Base-by-base conservation (phyloP, 2,329 filamentous ascomycete species). In the Aureobasidium sp. region DNA sequence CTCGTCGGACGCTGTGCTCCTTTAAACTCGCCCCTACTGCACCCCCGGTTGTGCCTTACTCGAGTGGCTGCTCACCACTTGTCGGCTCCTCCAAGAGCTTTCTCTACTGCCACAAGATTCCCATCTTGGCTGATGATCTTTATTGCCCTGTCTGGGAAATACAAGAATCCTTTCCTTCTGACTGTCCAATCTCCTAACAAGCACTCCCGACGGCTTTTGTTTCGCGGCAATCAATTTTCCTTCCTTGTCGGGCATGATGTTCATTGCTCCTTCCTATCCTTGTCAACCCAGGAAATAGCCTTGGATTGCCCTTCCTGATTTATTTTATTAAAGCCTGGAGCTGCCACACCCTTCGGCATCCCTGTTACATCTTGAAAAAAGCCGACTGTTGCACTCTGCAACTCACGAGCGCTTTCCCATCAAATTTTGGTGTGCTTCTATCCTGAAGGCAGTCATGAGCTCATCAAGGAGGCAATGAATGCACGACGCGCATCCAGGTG, bases 221-320 rank as follows among this genome's bases (percentile, higher is more conserved):
- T 25, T 50, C 45, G 24, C 12, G 14, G 24, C 34, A 50, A 50
- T 50, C 45, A 29, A 39, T 38, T 21, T 50, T n/a, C 22, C 7
- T 19, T 49, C 24, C 21, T 32, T 38, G 11, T 24, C 21, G 45
- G 17, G 34, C n/a, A n/a, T 39, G 45, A 50, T 50, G 45, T 50
- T 50, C 45, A 50, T 50, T 50, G 34, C 35, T 29, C 3, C 22
- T 29, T 24, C 24, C 35, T 22, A 29, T 50, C 45, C 34, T 14
- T 39, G 45, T 30, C 17, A 35, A 39, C 29, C 27, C 21, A 14
- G 19, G 8, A 37, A 19, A 37, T 37, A 48, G 44, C 44, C 44
- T 45, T 34, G 27, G 17, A 27, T 7, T 37, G 30, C 32, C n/a
- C n/a, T 35, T 11, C 17, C 29, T n/a, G n/a, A n/a, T n/a, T n/a